phyloP scores from a whole-genome alignment of 2,329 filamentous ascomycete genomes.

The Calonectria fujianensis region DNA sequence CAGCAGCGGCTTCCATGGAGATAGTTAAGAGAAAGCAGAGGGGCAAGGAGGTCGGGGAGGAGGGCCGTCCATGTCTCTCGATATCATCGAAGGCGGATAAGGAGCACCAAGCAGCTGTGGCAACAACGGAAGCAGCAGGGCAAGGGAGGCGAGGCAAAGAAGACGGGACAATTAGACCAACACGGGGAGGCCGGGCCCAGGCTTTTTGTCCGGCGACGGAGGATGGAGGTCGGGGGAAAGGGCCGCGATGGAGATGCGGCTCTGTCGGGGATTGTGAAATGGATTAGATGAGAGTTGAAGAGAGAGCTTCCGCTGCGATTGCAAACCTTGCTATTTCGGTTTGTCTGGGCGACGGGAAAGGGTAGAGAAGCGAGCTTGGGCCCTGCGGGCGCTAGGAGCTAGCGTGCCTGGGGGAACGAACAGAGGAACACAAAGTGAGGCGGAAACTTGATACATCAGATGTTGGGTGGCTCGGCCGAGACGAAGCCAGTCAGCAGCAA shows the following conservation, averaged over 20 bases:
- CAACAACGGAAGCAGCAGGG: background rate
- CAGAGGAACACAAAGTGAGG: conserved; percentile 7
- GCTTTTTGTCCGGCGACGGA: conserved; percentile 23
- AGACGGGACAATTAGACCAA: background rate
- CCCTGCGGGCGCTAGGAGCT: conserved; percentile 39
- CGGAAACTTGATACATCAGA: conserved; percentile 16
- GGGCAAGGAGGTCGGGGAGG: conserved; percentile 39
- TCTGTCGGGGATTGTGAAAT: conserved; percentile 38
- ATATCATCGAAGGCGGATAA: conserved; percentile 33
- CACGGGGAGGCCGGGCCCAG: conserved; percentile 12
- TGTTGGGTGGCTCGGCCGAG: conserved; percentile 15
- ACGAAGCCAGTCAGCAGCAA: conserved; percentile 19
- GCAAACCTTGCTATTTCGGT: conserved; percentile 34
- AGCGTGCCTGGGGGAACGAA: conserved; percentile 32
- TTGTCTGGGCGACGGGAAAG: conserved; percentile 32
- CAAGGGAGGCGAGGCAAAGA: conserved; percentile 16
- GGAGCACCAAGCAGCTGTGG: conserved; percentile 15
- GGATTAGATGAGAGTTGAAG: conserved; percentile 32
- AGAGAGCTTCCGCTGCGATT: conserved; percentile 21
- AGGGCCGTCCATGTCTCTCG: conserved; percentile 46
- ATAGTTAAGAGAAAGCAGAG: conserved; percentile 38
- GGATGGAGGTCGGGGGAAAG: conserved; percentile 14
- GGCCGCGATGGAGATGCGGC: conserved; percentile 37
- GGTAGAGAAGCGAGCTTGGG: conserved; percentile 39
- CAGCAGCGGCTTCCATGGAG: conserved; percentile 46